Evolutionary conservation across 2,329 filamentous ascomycete species (phyloP), one percentile per base, ranked within the genome.

Genomic region (Penicillium sp.): DNA sequence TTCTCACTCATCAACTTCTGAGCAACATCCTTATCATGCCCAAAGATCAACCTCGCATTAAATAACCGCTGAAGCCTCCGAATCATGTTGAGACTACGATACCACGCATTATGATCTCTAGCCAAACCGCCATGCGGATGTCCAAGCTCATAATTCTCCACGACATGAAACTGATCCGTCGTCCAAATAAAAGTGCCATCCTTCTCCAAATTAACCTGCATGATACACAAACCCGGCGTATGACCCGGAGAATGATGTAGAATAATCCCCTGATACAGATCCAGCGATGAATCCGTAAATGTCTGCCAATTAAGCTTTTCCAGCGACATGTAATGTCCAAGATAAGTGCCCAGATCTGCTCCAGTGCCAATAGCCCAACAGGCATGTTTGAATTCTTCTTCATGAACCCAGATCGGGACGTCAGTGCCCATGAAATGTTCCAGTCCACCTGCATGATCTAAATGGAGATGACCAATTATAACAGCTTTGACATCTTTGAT

Each of bases 391-490:
- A 81, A 72, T 53, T 81, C 79, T 54, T 77, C 73, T 60, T 81
- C 79, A 57, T 81, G 79, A 3, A 80, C 77, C 59, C 76, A 80
- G 50, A 80, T 79, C 5, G 77, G 76, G 6, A 81, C 67, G 29
- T 77, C 73, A 5, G 72, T 78, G 39, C 70, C 69, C 3, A 73
- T 39, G 46, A 81, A 81, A 52, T 80, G 71, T 48, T 80, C 77
- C 1, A 81, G 64, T 0, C 80, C 79, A 2, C 79, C 80, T 0
- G 80, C 79, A 59, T 81, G 79, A 58, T 81, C 79, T 2, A 80
- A 60, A 61, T 81, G 78, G 31, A 82, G 65, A 54, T 81, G 79
- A 3, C 79, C 77, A 19, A 81, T 72, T 3, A 81, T 73, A 10
- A 81, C 72, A 21, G 74, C 72, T 62, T 81, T 80, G 27, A 81